Conservation (phyloP, 2,329 filamentous ascomycete species). For the Calonectria pteridis region DNA sequence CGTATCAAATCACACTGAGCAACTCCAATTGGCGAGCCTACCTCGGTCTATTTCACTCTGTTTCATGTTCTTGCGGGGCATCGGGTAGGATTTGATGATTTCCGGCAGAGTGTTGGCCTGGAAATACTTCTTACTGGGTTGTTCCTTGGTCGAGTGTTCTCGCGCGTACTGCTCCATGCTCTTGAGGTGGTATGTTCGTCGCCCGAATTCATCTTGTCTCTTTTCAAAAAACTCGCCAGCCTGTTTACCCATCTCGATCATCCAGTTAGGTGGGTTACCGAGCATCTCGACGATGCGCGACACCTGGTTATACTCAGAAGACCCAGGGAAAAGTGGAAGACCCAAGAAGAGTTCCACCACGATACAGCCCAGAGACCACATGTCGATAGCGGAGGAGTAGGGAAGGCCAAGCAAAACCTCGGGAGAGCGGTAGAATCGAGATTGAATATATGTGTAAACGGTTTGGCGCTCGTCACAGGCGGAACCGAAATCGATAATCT, state of each 20-base stretch:
- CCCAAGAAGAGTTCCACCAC: slow-evolving; percentile 98
- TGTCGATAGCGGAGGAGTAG: slow-evolving; percentile 98
- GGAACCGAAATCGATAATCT: slow-evolving; percentile 99
- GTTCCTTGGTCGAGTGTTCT: slow-evolving; percentile 96
- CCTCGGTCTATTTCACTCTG: slow-evolving; percentile 95
- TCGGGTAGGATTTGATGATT: slow-evolving; percentile 97
- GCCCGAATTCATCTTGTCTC: slow-evolving; percentile 88
- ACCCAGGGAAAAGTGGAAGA: slow-evolving; percentile 93
- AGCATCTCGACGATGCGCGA: slow-evolving; percentile 98
- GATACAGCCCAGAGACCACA: slow-evolving; percentile 99
- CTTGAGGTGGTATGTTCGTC: slow-evolving; percentile 92
- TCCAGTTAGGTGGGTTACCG: slow-evolving; percentile 96
- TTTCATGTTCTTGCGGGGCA: slow-evolving; percentile 99
- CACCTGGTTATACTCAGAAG: slow-evolving; percentile 98
- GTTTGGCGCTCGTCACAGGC: slow-evolving; percentile 98
- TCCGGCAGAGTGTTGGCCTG: slow-evolving; percentile 93
- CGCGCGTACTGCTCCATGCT: slow-evolving; percentile 98
- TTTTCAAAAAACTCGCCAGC: slow-evolving; percentile 98
- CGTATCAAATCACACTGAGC: not conserved
- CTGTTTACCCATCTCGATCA: slow-evolving; percentile 99
- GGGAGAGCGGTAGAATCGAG: slow-evolving; percentile 95
- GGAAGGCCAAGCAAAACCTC: slow-evolving; percentile 95
- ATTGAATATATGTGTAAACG: slow-evolving; percentile 99
- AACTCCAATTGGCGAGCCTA: slow-evolving; percentile 54
- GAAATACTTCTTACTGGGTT: slow-evolving; percentile 99